phyloP scores from a whole-genome alignment of 208 protist genomes.

The Cochliopodium minus region DNA sequence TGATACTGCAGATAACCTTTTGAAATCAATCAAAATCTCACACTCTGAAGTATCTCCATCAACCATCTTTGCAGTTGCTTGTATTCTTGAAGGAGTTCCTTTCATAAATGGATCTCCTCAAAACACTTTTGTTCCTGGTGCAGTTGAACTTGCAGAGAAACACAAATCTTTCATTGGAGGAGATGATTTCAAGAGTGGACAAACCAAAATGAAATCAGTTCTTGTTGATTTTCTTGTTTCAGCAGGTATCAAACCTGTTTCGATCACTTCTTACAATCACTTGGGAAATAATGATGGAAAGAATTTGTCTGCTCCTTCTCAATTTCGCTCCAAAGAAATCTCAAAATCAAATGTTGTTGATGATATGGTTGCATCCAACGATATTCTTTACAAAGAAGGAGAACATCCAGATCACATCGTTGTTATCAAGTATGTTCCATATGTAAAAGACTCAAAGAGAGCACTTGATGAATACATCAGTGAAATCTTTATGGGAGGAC shows the following conservation, averaged over 20 bases:
- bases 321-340: conserved; percentile 96
- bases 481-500: conserved; percentile 91
- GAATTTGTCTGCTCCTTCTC: conserved; percentile 77
- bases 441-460: conserved; percentile 87
- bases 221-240: conserved; percentile 90
- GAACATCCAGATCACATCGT: conserved; percentile 91
- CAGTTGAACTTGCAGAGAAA: conserved; percentile 69
- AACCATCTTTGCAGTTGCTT: conserved; percentile 80
- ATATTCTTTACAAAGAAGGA: conserved; percentile 66
- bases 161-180: conserved; percentile 76
- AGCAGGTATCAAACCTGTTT: conserved; percentile 70
- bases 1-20: conserved; percentile 80
- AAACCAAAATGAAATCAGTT: conserved; percentile 98
- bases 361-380: conserved; percentile 91
- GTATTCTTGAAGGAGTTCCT: conserved; percentile 78
- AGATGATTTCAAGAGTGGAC: conserved; percentile 97
- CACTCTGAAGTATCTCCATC: conserved; percentile 80
- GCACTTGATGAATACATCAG: conserved; percentile 95
- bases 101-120: conserved; percentile 97
- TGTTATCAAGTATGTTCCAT: conserved; percentile 96
- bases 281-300: conserved; percentile 97
- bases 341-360: conserved; percentile 95
- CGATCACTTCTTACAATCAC: conserved; percentile 85
- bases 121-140: conserved; percentile 90
- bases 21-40: conserved; percentile 57